Percentiles rank a stretch among this genome's conserved stretches.
Conservation (phyloP, 148 eudicot species). For the Vaccinium macrocarpon region DNA sequence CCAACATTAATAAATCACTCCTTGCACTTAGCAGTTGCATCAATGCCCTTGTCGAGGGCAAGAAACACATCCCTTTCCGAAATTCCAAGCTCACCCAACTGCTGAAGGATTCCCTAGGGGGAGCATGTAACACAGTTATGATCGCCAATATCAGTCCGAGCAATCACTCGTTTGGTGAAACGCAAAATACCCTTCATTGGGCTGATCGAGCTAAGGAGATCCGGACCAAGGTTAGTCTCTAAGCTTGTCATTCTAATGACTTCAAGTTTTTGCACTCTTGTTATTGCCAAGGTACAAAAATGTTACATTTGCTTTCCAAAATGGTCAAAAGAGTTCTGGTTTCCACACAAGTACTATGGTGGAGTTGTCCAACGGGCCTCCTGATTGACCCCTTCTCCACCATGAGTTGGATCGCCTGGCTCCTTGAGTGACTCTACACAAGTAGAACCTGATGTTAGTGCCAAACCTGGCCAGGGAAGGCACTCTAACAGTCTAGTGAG, state of each 20-base stretch:
- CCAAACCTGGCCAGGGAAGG: too few species aligned
- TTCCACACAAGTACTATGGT: background rate
- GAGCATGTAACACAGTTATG: slow-evolving; percentile 90
- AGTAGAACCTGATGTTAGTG: too few species aligned
- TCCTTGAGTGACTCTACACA: too few species aligned
- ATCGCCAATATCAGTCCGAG: slow-evolving; percentile 87
- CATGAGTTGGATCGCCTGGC: too few species aligned
- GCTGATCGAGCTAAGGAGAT: slow-evolving; percentile 94
- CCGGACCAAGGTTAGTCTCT: slow-evolving; percentile 55
- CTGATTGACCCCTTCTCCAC: too few species aligned
- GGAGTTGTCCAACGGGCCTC: too few species aligned
- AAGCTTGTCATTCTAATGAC: background rate
- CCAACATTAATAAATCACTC: slow-evolving; percentile 77
- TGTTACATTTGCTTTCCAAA: background rate
- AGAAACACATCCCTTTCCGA: slow-evolving; percentile 86
- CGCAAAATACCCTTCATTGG: slow-evolving; percentile 96
- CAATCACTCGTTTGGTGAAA: slow-evolving; percentile 72
- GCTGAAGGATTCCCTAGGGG: slow-evolving; percentile 87
- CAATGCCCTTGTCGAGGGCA: slow-evolving; percentile 88
- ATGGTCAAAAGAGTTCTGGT: background rate
- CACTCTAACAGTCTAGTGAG: too few species aligned
- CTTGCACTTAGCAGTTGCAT: slow-evolving; percentile 94
- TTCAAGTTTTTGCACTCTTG: background rate
- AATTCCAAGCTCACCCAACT: slow-evolving; percentile 94
- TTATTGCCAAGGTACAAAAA: background rate